These are phyloP conservation scores for Sordariomycetes sp. DNA, from an alignment of 2,329 filamentous ascomycete species.

Conservation along the genomic window DNA sequence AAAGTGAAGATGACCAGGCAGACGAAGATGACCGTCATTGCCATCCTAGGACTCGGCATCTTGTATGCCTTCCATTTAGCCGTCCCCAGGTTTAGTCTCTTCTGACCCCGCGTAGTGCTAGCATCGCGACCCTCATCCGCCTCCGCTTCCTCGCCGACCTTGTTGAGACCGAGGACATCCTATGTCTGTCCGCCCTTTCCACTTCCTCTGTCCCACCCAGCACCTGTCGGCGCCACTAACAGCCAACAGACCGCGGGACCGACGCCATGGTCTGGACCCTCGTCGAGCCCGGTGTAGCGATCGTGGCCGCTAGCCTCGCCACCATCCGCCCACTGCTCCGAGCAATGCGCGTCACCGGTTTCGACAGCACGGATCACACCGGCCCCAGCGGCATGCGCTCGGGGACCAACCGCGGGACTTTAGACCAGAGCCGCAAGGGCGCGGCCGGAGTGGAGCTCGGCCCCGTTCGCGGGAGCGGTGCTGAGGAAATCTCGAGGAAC, in stretches of 20 bases:
- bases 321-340: slow-evolving; percentile 41
- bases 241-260: slow-evolving; percentile 24
- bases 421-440: background rate
- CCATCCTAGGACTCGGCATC: slow-evolving; percentile 33
- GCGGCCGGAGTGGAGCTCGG: slow-evolving; percentile 14
- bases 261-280: slow-evolving; percentile 42
- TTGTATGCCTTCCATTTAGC: slow-evolving; percentile 20
- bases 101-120: slow-evolving; percentile 24
- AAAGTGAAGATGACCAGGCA: slow-evolving; percentile 37
- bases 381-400: slow-evolving; percentile 15
- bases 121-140: slow-evolving; percentile 38
- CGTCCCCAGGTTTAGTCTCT: slow-evolving; percentile 7
- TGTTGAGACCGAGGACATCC: slow-evolving; percentile 27
- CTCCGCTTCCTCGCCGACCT: slow-evolving; percentile 33
- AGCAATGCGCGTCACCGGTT: slow-evolving; percentile 30
- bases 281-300: slow-evolving; percentile 42
- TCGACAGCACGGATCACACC: slow-evolving; percentile 24
- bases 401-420: slow-evolving; percentile 8
- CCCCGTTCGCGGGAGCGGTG: background rate
- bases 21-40: slow-evolving; percentile 35
- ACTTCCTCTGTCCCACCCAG: background rate
- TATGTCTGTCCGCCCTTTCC: slow-evolving; percentile 23
- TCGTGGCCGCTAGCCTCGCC: slow-evolving; percentile 37
- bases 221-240: background rate
- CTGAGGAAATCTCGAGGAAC: background rate